A percentile compares a stretch with the other conserved stretches of the same genome.
Conservation (phyloP, 2,329 filamentous ascomycete genomes). For the Penicillium janthinellum region DNA sequence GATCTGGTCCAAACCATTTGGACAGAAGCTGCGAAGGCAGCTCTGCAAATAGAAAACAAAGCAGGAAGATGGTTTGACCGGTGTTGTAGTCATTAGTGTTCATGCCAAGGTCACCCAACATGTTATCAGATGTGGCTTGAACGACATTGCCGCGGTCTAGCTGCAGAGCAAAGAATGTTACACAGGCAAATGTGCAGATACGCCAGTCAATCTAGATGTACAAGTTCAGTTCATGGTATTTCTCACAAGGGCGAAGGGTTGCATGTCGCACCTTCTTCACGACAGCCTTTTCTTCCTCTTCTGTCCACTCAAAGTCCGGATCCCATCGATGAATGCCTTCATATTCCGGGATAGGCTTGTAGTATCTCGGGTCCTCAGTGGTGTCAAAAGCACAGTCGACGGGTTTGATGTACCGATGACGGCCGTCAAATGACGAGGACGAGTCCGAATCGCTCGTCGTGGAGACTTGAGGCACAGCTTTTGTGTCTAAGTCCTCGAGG, state of each 20-base stretch:
- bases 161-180: conserved; percentile 67
- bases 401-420: conserved; percentile 8
- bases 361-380: conserved; percentile 38
- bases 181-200: conserved; percentile 49
- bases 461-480: conserved; percentile 9
- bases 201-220: conserved; percentile 43
- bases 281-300: conserved; percentile 47
- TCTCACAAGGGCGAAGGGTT: neutral
- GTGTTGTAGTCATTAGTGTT: conserved; percentile 50
- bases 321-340: conserved; percentile 54
- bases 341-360: conserved; percentile 46
- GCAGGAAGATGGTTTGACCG: conserved; percentile 44
- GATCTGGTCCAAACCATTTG: conserved; percentile 61
- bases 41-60: conserved; percentile 51
- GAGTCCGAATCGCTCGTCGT: conserved; percentile 19
- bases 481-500: conserved; percentile 7
- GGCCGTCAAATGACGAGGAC: conserved; percentile 15
- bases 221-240: neutral
- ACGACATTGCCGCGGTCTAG: conserved; percentile 64
- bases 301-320: conserved; percentile 48
- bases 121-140: conserved; percentile 64
- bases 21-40: conserved; percentile 63
- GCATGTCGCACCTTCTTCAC: conserved; percentile 37
- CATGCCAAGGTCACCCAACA: conserved; percentile 56
- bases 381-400: conserved; percentile 38